These are phyloP conservation scores for Dionaea muscipula DNA, from an alignment of 179 eudicot genomes.

Conservation along the genomic window DNA sequence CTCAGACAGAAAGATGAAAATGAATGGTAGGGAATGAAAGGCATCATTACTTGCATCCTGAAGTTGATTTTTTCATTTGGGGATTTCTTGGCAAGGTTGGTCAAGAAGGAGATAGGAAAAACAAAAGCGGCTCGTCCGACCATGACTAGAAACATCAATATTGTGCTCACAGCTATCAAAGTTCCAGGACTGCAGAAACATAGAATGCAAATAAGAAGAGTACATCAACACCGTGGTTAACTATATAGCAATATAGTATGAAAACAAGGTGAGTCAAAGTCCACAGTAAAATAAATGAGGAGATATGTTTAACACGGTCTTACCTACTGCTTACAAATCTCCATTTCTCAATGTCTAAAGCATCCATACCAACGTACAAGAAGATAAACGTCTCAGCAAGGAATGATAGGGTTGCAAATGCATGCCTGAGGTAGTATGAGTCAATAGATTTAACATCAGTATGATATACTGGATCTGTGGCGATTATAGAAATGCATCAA, in stretches of 20 bases:
- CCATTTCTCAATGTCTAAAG: constrained; percentile 92
- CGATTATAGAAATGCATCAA: background rate
- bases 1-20: too few relatives aligned
- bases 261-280: background rate
- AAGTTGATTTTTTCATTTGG: constrained; percentile 37
- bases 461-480: background rate
- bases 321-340: constrained; percentile 61
- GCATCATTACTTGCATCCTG: constrained; percentile 40
- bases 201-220: background rate
- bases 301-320: background rate
- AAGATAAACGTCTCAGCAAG: constrained; percentile 84
- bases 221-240: background rate
- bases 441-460: constrained; percentile 1
- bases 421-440: constrained; percentile 48
- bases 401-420: constrained; percentile 79
- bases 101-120: constrained; percentile 63
- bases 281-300: background rate
- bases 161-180: constrained; percentile 64
- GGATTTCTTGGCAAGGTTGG: constrained; percentile 36
- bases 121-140: constrained; percentile 88
- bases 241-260: too few relatives aligned
- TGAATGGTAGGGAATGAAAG: background rate
- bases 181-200: constrained; percentile 53
- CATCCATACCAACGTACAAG: constrained; percentile 97
- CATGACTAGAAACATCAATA: constrained; percentile 59